Conservation (phyloP, 2,329 filamentous ascomycete species). For the Cladophialophora bantiana region DNA sequence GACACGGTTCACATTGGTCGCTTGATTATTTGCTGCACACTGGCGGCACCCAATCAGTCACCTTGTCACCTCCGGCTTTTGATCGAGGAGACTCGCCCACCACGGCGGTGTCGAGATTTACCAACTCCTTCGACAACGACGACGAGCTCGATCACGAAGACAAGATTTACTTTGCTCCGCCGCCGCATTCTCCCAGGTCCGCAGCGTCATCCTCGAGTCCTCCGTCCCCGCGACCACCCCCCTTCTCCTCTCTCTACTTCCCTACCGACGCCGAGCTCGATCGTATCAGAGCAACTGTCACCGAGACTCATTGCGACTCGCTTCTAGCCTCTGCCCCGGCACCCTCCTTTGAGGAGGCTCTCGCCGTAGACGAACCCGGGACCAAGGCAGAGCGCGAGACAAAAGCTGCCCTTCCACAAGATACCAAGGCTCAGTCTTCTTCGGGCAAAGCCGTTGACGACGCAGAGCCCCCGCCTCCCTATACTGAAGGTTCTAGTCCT, state of each 20-base stretch:
- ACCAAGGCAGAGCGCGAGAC: conserved; percentile 71
- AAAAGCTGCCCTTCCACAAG: conserved; percentile 81
- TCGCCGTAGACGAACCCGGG: conserved; percentile 53
- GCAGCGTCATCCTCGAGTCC: conserved; percentile 56
- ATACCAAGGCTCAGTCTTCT: conserved; percentile 77
- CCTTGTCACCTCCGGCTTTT: conserved; percentile 25
- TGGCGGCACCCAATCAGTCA: conserved; percentile 28
- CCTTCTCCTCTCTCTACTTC: conserved; percentile 70
- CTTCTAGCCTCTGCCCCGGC: conserved; percentile 60
- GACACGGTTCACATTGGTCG: conserved; percentile 8
- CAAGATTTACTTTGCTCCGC: conserved; percentile 49
- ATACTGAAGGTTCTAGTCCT: conserved; percentile 92
- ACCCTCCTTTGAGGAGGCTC: conserved; percentile 58
- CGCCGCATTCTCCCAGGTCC: conserved; percentile 49
- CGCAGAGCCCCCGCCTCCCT: conserved; percentile 91
- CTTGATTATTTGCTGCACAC: conserved; percentile 21
- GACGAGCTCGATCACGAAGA: conserved; percentile 44
- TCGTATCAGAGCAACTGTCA: conserved; percentile 51
- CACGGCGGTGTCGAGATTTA: conserved; percentile 53
- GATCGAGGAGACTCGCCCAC: conserved; percentile 44
- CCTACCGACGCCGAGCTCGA: conserved; percentile 51
- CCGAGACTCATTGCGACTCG: conserved; percentile 56
- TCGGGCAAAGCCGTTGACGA: conserved; percentile 72
- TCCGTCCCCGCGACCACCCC: conserved; percentile 64
- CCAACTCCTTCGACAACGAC: conserved; percentile 39